Evolutionary conservation across 352 stramenopile genomes (phyloP).

Genomic region (Globisporangium takayamanum): DNA sequence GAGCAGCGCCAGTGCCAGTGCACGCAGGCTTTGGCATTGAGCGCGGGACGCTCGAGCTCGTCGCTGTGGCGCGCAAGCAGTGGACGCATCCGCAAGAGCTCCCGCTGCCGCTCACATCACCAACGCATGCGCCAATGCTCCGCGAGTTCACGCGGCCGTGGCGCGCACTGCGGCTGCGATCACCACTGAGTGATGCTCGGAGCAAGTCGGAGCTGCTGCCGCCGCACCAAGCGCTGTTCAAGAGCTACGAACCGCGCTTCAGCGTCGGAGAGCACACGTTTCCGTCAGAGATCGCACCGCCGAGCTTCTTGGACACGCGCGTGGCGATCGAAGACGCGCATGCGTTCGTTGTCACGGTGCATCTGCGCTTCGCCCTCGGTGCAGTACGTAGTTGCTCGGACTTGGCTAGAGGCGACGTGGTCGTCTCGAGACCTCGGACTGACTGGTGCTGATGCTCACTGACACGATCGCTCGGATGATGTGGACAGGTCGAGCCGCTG

Average conservation of each 20-base stretch:
- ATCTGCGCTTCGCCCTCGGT: slow-evolving; percentile 46
- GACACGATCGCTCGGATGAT: not conserved
- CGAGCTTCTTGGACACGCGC: slow-evolving; percentile 33
- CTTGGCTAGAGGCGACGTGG: not conserved
- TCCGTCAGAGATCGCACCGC: slow-evolving; percentile 28
- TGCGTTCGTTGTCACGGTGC: slow-evolving; percentile 34
- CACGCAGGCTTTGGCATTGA: slow-evolving; percentile 12
- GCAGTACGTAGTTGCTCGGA: slow-evolving; percentile 22
- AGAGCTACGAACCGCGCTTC: slow-evolving; percentile 63
- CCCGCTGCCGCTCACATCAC: slow-evolving; percentile 17
- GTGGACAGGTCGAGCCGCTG: slow-evolving; percentile 48
- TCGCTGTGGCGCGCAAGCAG: slow-evolving; percentile 5
- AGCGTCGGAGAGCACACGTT: slow-evolving; percentile 34
- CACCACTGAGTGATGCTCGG: not conserved
- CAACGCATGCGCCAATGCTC: slow-evolving; percentile 24
- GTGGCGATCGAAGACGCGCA: slow-evolving; percentile 43
- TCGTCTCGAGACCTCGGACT: not conserved
- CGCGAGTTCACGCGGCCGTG: slow-evolving; percentile 32
- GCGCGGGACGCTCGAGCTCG: slow-evolving; percentile 14
- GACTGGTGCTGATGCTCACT: not conserved
- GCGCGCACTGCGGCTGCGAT: slow-evolving; percentile 21
- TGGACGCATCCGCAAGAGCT: slow-evolving; percentile 8
- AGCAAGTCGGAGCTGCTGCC: slow-evolving; percentile 1
- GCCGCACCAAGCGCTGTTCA: slow-evolving; percentile 36
- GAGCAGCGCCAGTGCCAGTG: too few relatives aligned